Conservation (phyloP, 1,284 basidiomycete genomes). For the Lignosus rhinocerotis region DNA sequence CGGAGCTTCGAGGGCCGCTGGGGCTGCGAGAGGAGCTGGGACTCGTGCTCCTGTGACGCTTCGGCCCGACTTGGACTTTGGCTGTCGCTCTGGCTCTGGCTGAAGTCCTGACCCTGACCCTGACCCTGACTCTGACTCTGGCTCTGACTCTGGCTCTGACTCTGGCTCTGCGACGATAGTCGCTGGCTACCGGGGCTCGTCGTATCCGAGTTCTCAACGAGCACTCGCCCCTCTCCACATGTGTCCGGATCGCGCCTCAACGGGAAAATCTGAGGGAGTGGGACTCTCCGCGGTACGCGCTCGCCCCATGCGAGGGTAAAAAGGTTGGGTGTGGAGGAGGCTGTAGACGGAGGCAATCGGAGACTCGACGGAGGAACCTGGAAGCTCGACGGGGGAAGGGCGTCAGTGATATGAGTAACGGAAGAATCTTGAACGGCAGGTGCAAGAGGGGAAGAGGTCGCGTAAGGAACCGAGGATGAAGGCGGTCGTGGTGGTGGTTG, state of each 20-base stretch:
- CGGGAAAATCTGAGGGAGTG: constrained; percentile 6
- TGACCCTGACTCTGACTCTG: neutral
- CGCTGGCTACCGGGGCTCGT: constrained; percentile 31
- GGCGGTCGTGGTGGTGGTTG: constrained; percentile 1
- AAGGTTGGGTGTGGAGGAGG: constrained; percentile 3
- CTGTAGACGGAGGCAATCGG: constrained; percentile 6
- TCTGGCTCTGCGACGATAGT: constrained; percentile 5
- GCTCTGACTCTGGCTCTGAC: constrained; percentile 9
- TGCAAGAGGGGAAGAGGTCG: constrained; percentile 5
- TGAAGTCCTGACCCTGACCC: too few relatives aligned
- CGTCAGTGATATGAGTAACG: neutral
- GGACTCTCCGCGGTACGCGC: constrained; percentile 17
- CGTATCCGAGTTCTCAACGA: constrained; percentile 56
- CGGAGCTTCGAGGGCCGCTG: constrained; percentile 21
- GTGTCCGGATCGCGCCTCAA: constrained; percentile 19
- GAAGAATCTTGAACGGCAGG: neutral
- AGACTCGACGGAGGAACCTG: constrained; percentile 6
- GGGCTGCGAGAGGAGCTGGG: constrained; percentile 14
- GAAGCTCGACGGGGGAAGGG: constrained; percentile 16
- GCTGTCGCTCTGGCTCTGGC: neutral
- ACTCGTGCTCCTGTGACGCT: constrained; percentile 9
- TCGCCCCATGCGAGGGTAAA: constrained; percentile 2
- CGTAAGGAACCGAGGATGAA: constrained; percentile 7
- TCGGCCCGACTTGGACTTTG: neutral
- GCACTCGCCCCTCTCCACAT: constrained; percentile 39